A percentile compares a stretch with the other conserved stretches of the same genome.
Evolutionary conservation across 2,329 filamentous ascomycete genomes (phyloP).

Genomic region (Colletotrichum lindemuthianum): DNA sequence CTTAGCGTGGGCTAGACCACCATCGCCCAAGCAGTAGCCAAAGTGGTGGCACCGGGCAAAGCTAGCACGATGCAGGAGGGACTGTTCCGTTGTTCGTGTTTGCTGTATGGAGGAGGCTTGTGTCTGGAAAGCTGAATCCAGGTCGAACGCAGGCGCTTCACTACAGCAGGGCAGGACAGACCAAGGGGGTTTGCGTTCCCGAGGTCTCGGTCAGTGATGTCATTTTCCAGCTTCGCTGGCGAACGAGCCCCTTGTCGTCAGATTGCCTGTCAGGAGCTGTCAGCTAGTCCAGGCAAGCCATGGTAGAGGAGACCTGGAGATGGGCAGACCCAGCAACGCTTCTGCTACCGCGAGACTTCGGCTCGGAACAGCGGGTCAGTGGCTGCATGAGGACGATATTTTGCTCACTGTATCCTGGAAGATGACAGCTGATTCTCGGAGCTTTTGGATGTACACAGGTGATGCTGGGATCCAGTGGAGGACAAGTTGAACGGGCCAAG

Average conservation of each 20-base stretch:
- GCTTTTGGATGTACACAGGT: slow-evolving; percentile 5
- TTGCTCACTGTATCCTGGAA: background rate
- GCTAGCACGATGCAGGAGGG: slow-evolving; percentile 28
- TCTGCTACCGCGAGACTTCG: no score
- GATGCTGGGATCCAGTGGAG: slow-evolving; percentile 10
- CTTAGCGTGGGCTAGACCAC: slow-evolving; percentile 28
- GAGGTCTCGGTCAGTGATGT: slow-evolving; percentile 27
- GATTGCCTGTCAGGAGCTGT: slow-evolving; percentile 16
- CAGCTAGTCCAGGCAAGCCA: slow-evolving; percentile 1
- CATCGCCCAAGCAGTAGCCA: slow-evolving; percentile 10
- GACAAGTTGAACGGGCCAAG: background rate
- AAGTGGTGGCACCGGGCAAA: slow-evolving; percentile 22
- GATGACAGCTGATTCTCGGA: slow-evolving; percentile 21
- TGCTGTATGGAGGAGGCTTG: slow-evolving; percentile 19
- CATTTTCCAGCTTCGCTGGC: slow-evolving; percentile 18
- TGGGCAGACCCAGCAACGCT: no score
- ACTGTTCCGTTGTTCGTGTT: slow-evolving; percentile 2
- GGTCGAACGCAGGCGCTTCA: slow-evolving; percentile 10
- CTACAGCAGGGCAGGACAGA: slow-evolving; percentile 9
- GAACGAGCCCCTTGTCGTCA: slow-evolving; percentile 14
- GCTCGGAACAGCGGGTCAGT: no score
- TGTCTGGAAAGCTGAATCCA: slow-evolving; percentile 8
- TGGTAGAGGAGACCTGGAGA: no score
- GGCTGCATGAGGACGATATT: no score
- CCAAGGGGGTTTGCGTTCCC: slow-evolving; percentile 3